Base-by-base conservation (phyloP, 371 early-diverging fungal species). In the Circinella minor region DNA sequence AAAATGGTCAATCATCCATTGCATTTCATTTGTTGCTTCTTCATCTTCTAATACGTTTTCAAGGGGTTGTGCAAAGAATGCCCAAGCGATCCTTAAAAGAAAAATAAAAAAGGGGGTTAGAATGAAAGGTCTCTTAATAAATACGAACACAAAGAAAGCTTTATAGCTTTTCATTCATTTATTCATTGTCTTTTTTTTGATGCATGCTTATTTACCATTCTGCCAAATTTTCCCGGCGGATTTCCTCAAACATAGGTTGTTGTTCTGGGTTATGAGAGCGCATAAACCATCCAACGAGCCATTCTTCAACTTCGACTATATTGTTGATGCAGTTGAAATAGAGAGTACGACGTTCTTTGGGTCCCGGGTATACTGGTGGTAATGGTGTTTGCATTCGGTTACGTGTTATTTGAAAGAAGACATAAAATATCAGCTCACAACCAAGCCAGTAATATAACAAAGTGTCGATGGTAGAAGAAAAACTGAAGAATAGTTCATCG, bases 231-330 rank as follows among this genome's bases (percentile, higher is more conserved):
- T 84, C 82, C 15, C 84, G 76, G 18, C 77, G 74, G 60, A 88
- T 74, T 13, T 84, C 81, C 37, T 79, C 74, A 1, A 76, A 71
- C 10, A 65, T 68, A 8, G 86, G 86, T 18, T 75, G 74, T 11
- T 63, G 65, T 4, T 72, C 65, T 14, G 79, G 67, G 55, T 83
- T 73, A 14, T 71, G 69, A 11, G 69, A 70, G 34, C 69, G 63
- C 51, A 74, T 72, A 55, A 88, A 88, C 88, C 88, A 88, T 3
- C 79, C 86, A 14, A 80, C 74, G 55, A 82, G 63, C 85, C 85
- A 88, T 55, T 70, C 71, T 49, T 79, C 72, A 1, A 81, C 74
- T n/a, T 83, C 76, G 13, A 80, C 81, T 11, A 85, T 74, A 65
- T 79, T 85, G 27, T 73, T 78, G 10, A 85, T 46, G 55, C 85